Conservation (phyloP, 2,329 filamentous ascomycete species). For the Elsinoe arachidis region DNA sequence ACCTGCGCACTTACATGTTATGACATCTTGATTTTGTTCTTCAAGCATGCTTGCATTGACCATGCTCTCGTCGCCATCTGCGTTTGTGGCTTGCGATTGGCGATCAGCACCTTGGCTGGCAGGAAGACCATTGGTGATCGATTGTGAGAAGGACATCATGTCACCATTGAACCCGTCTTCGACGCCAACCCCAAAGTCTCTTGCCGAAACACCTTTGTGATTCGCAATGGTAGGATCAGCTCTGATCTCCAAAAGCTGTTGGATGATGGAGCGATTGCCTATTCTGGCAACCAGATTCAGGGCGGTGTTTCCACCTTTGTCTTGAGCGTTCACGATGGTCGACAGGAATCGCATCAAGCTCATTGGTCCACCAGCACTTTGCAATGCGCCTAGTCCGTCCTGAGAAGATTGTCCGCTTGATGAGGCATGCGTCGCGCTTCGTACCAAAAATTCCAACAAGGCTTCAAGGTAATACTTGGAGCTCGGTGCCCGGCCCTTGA, state of each 20-base stretch:
- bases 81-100: slow-evolving; percentile 7
- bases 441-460: slow-evolving; percentile 85
- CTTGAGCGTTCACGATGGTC: slow-evolving; percentile 91
- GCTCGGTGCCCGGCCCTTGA: slow-evolving; percentile 83
- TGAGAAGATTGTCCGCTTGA: slow-evolving; percentile 32
- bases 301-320: slow-evolving; percentile 89
- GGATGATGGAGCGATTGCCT: slow-evolving; percentile 88
- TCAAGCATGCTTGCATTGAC: slow-evolving; percentile 26
- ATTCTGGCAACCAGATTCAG: slow-evolving; percentile 89
- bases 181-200: slow-evolving; percentile 88
- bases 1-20: slow-evolving; percentile 55
- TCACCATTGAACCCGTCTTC: slow-evolving; percentile 33
- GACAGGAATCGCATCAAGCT: slow-evolving; percentile 89
- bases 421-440: slow-evolving; percentile 46
- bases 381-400: slow-evolving; percentile 9
- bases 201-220: slow-evolving; percentile 73
- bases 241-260: slow-evolving; percentile 90
- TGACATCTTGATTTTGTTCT: slow-evolving; percentile 72
- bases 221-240: slow-evolving; percentile 91
- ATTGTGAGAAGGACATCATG: slow-evolving; percentile 19
- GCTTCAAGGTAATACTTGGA: slow-evolving; percentile 95
- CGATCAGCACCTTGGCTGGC: slow-evolving; percentile 17
- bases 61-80: slow-evolving; percentile 8
- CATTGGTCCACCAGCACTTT: slow-evolving; percentile 52
- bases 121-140: slow-evolving; percentile 11